Evolutionary conservation across 208 protist species (phyloP).

Genomic region (Leishmania amazonensis): DNA sequence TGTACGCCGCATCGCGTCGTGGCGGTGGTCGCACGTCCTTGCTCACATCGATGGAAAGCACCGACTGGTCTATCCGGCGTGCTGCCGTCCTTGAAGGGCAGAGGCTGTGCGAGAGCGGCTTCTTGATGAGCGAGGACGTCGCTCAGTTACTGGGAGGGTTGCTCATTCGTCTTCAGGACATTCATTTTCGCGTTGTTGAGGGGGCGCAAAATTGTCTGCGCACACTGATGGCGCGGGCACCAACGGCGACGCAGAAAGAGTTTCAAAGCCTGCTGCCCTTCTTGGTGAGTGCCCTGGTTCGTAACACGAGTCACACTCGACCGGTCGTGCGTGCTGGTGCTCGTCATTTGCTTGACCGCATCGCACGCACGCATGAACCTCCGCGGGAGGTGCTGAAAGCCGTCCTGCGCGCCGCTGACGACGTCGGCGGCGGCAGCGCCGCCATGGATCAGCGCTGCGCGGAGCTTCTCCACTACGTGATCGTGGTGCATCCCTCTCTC

Average conservation of each 20-base stretch:
- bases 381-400: conserved; percentile 6
- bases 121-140: conserved; percentile 11
- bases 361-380: conserved; percentile 11
- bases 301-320: conserved; percentile 13
- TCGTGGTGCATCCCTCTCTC: not conserved
- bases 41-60: conserved; percentile 29
- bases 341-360: conserved; percentile 8
- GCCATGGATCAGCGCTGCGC: conserved; percentile 6
- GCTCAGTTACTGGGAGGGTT: conserved; percentile 11
- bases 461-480: conserved; percentile 16
- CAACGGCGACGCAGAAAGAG: conserved; percentile 9
- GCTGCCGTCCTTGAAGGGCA: conserved; percentile 10
- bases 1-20: not conserved
- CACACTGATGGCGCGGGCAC: conserved; percentile 4
- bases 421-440: not conserved
- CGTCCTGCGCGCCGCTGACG: conserved; percentile 12
- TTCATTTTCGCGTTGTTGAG: conserved; percentile 48
- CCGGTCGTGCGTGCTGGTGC: conserved; percentile 11
- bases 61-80: conserved; percentile 39
- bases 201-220: conserved; percentile 39
- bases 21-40: conserved; percentile 3
- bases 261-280: not conserved
- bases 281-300: conserved; percentile 5
- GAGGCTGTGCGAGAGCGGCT: conserved; percentile 5
- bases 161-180: conserved; percentile 45